Evolutionary conservation across 164 flowering plant species (phyloP), one percentile per base, ranked within the genome.

Genomic region (Annona cherimola): DNA sequence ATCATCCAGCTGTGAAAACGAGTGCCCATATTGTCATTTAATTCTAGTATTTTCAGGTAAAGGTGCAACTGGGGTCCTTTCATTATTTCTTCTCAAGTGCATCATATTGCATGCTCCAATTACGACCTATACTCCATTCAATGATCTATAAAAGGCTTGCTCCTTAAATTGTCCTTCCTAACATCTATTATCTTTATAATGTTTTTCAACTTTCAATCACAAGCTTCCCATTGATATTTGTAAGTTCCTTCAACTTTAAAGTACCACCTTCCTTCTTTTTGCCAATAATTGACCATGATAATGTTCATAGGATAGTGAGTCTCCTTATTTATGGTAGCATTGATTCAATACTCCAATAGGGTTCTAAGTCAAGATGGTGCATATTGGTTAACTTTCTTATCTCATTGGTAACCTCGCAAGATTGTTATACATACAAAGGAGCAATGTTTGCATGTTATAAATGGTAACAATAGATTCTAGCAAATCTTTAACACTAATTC

Each of bases 191-290:
- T 83, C 35, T 80, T 81, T 19, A n/a, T 42, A 45, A 85, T 82
- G 71, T 82, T 78, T 40, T 87, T 81, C 57, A 87, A 70, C 71
- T 73, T 45, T 77, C 57, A 61, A 87, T 77, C 71, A 63, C n/a
- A 6, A 85, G 75, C 2, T 45, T 19, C 14, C 86, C 88, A 7
- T 20, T 67, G 42, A 87, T 74, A 57, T 66, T 41, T n/a, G n/a
- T n/a, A n/a, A 85, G 54, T 40, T 62, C 45, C 65, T 69, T 67
- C 67, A 86, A 45, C 55, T 79, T 81, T 19, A 43, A 42, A 2
- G 85, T 41, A 5, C 74, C 61, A 26, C 74, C 54, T 4, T 80
- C 79, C 42, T 11, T 35, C n/a, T 20, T 46, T 45, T 45, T 69
- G 5, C 83, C 78, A 41, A 83, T 75, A 46, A 81, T 61, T 68